Base-by-base conservation (phyloP, 495 filamentous ascomycete species). In the Wilcoxina mikolae region DNA sequence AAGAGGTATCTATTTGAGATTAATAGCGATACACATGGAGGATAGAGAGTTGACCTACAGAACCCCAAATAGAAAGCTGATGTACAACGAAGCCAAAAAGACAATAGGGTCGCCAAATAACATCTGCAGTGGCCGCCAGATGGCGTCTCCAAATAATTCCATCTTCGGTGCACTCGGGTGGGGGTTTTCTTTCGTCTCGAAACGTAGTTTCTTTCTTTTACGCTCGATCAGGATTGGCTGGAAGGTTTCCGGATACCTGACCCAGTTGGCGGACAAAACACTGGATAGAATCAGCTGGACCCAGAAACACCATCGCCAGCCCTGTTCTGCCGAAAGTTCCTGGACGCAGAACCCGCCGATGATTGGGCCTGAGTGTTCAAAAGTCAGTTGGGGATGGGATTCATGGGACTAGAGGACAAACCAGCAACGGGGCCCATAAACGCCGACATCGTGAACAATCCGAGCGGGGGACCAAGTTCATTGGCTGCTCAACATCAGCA, bases 91-190 rank as follows among this genome's bases (percentile, higher is more conserved):
- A 2, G 91, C 63, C 0, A 82, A 61, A 0, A 83, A 70, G 24
- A 94, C 78, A 44, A 94, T 87, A 7, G 85, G 88, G 66, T 94
- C 88, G 38, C 73, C 75, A 60, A 91, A 75, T 9, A 94, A 76
- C 53, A 94, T 78, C 51, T 82, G 75, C 60, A 94, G 68, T 0
- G 87, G 88, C 31, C 88, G 78, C 55, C 73, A 78, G 29, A 94
- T 38, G 5, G 94, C 73, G 68, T 88, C 80, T 23, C 73, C 65
- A 60, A 93, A 75, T 0, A 62, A 25, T 2, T 62, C 65, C 12
- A 27, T 25, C 24, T 58, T 29, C 41, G 54, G 25, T 11, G 11
- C 2, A 60, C 66, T 48, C 56, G 58, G 43, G 51, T 25, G 25
- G 49, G 48, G 25, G 27, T n/a, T 31, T 23, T 53, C 56, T 1